A percentile compares a stretch with the other conserved stretches of the same genome.
Conservation (phyloP, 495 filamentous ascomycete genomes). For the Aspergillus kassunensis region DNA sequence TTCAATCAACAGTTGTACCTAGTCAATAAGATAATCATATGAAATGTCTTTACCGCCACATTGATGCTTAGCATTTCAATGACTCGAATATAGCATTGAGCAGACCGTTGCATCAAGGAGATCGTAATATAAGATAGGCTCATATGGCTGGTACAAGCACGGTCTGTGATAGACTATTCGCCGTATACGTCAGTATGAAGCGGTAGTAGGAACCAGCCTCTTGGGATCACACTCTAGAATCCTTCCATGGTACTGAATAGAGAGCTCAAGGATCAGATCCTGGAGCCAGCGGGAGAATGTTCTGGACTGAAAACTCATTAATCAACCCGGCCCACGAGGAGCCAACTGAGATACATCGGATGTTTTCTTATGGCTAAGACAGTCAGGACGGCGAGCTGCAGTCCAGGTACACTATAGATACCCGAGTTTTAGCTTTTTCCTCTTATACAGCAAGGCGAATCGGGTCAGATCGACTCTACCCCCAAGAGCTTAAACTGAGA, state of each 20-base stretch:
- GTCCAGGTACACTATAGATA: not conserved
- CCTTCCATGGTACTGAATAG: not conserved
- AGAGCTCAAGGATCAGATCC: conserved; percentile 9
- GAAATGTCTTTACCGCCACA: not conserved
- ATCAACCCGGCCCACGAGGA: not conserved
- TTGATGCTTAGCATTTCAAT: not conserved
- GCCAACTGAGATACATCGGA: not conserved
- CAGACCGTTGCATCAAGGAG: not conserved
- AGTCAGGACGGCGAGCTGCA: conserved; percentile 13
- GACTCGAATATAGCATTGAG: too few species aligned
- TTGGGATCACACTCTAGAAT: too few species aligned
- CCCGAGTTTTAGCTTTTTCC: not conserved
- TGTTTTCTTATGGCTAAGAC: conserved; percentile 2
- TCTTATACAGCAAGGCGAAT: too few species aligned
- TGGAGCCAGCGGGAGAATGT: conserved; percentile 21
- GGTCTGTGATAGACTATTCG: not conserved
- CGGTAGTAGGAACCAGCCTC: not conserved
- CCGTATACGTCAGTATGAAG: conserved; percentile 3
- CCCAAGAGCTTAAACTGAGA: not conserved
- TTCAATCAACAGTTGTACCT: too few species aligned
- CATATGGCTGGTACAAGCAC: not conserved
- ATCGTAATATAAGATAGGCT: not conserved
- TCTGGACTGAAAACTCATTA: conserved; percentile 13
- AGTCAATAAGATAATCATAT: too few species aligned
- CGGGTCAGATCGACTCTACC: not conserved